Conservation (phyloP, 2,329 filamentous ascomycete species). For the Zarea fungicola region DNA sequence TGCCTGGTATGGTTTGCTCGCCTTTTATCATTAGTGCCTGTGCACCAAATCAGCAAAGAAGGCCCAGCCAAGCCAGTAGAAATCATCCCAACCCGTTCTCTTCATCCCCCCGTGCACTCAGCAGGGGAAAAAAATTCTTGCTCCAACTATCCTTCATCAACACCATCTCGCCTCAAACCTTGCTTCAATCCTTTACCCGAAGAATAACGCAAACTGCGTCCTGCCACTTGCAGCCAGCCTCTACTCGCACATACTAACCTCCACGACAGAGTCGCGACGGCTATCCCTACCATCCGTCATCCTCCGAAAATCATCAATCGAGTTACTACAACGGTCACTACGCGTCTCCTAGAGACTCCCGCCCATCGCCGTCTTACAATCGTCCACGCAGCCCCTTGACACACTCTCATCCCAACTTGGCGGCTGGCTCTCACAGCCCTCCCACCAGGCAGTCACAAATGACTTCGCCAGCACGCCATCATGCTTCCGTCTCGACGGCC, state of each 20-base stretch:
- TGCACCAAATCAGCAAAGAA: no score
- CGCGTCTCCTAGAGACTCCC: slow-evolving; percentile 35
- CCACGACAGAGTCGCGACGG: slow-evolving; percentile 42
- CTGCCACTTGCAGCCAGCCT: slow-evolving; percentile 19
- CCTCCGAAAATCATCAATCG: slow-evolving; percentile 36
- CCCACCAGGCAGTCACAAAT: slow-evolving; percentile 35
- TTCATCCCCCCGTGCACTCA: no score
- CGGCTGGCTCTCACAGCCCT: slow-evolving; percentile 37
- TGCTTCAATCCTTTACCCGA: no score
- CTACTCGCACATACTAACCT: slow-evolving; percentile 19
- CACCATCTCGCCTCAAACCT: slow-evolving; percentile 7
- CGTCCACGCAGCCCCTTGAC: slow-evolving; percentile 46
- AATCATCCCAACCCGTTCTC: neutral
- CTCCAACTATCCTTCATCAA: slow-evolving; percentile 4
- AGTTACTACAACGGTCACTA: slow-evolving; percentile 47
- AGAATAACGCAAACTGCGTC: neutral
- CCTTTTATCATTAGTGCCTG: slow-evolving; percentile 7
- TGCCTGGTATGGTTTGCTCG: neutral
- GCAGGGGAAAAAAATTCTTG: no score
- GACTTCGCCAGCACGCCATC: slow-evolving; percentile 44
- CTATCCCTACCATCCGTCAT: slow-evolving; percentile 40
- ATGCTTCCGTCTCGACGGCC: slow-evolving; percentile 35
- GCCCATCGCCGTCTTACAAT: slow-evolving; percentile 34
- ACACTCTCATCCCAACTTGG: slow-evolving; percentile 43
- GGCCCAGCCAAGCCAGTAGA: slow-evolving; percentile 6